These are phyloP conservation scores for Dictyophora rubrovolvata DNA, from an alignment of 768 basidiomycete species.

Conservation along the genomic window DNA sequence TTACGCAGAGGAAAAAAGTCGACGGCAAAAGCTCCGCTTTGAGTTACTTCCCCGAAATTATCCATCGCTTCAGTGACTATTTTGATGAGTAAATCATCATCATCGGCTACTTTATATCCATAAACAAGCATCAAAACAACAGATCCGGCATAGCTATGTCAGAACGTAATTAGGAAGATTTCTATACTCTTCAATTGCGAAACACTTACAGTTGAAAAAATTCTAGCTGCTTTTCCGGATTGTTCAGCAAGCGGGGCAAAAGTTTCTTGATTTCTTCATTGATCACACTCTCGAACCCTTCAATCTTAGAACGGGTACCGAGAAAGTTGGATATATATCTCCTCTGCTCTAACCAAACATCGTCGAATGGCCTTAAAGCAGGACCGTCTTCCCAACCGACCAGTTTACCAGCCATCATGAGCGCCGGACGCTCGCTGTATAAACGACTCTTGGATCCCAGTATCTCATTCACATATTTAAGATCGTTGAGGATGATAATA, in stretches of 20 bases:
- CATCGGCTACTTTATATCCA: not conserved
- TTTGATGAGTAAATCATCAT: not conserved
- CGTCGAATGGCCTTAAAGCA: not conserved
- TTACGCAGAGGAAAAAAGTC: slow-evolving; percentile 4
- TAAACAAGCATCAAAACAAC: not conserved
- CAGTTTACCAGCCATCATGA: slow-evolving; percentile 43
- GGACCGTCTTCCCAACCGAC: not conserved
- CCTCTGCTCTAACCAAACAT: slow-evolving; percentile 16
- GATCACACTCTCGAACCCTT: slow-evolving; percentile 11
- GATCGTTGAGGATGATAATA: slow-evolving; percentile 13
- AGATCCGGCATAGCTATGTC: too few relatives aligned
- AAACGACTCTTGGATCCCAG: slow-evolving; percentile 30
- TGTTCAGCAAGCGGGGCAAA: slow-evolving; percentile 3
- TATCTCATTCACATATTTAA: slow-evolving; percentile 12
- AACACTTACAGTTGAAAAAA: too few relatives aligned
- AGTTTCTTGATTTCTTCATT: slow-evolving; percentile 12
- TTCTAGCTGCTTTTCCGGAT: too few relatives aligned
- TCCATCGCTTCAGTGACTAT: not conserved
- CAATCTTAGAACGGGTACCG: slow-evolving; percentile 16
- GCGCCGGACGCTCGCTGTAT: slow-evolving; percentile 38
- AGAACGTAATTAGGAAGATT: too few relatives aligned
- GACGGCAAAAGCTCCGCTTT: not conserved
- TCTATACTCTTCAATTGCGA: too few relatives aligned
- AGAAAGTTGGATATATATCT: slow-evolving; percentile 14
- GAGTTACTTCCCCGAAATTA: not conserved